These are phyloP conservation scores for Trametes punicea DNA, from an alignment of 768 basidiomycete genomes.

Conservation along the genomic window DNA sequence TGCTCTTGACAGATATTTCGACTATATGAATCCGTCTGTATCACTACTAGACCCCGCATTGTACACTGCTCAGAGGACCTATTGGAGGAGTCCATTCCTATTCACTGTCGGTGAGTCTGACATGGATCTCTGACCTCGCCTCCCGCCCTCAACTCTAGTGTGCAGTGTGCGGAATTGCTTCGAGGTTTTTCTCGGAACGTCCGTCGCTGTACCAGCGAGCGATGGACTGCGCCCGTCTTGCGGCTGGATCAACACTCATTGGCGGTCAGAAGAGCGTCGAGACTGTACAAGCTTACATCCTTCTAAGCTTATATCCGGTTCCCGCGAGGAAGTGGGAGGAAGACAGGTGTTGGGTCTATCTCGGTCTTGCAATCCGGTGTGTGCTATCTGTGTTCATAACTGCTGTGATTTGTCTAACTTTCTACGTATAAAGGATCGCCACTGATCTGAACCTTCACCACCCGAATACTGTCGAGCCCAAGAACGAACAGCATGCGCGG, in stretches of 20 bases:
- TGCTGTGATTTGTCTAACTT: conserved; percentile 1
- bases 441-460: conserved; percentile 88
- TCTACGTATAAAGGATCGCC: conserved; percentile 58
- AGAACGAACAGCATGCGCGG: conserved; percentile 77
- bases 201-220: conserved; percentile 65
- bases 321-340: conserved; percentile 84
- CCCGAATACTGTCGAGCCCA: conserved; percentile 60
- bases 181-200: conserved; percentile 71
- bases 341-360: conserved; percentile 85
- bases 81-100: conserved; percentile 83
- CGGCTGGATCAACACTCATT: conserved; percentile 75
- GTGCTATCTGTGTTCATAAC: conserved; percentile 17
- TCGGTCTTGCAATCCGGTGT: conserved; percentile 84
- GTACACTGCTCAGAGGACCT: conserved; percentile 80
- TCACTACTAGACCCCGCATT: conserved; percentile 78
- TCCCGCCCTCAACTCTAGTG: neutral
- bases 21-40: conserved; percentile 74
- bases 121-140: neutral
- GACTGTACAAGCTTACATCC: conserved; percentile 78
- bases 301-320: conserved; percentile 73
- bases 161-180: conserved; percentile 83
- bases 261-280: conserved; percentile 80
- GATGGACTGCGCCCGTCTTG: conserved; percentile 74
- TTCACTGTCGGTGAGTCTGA: conserved; percentile 79
- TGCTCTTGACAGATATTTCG: conserved; percentile 77